phyloP scores from a whole-genome alignment of 345 rosid genomes.

The Clarkia xantiana region DNA sequence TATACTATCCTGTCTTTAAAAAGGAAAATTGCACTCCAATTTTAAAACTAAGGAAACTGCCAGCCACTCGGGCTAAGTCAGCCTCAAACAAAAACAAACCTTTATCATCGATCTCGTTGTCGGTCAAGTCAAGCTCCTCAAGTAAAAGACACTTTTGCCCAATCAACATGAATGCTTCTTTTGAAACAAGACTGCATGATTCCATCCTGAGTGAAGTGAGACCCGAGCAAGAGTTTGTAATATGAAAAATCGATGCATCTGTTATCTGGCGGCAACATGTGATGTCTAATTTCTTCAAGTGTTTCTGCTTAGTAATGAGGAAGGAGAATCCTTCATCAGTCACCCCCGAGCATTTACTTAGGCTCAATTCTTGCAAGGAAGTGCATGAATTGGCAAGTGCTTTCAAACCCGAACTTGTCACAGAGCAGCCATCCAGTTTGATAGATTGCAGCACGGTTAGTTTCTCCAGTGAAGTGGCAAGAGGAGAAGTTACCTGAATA shows the following conservation, averaged over 20 bases:
- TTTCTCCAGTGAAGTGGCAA: slow-evolving; percentile 33
- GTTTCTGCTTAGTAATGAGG: slow-evolving; percentile 30
- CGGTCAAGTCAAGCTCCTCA: slow-evolving; percentile 68
- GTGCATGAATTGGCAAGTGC: slow-evolving; percentile 30
- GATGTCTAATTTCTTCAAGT: slow-evolving; percentile 45
- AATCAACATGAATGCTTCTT: slow-evolving; percentile 46
- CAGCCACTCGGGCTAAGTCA: too few relatives aligned
- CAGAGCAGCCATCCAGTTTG: slow-evolving; percentile 43
- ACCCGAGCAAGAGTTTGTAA: slow-evolving; percentile 29
- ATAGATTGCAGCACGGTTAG: slow-evolving; percentile 38
- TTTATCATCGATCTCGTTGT: slow-evolving; percentile 58
- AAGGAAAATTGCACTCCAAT: too few relatives aligned
- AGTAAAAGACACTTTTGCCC: slow-evolving; percentile 39
- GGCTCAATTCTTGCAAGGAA: slow-evolving; percentile 38
- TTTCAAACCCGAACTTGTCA: slow-evolving; percentile 37
- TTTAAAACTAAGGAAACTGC: too few relatives aligned
- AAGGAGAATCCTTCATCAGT: slow-evolving; percentile 53
- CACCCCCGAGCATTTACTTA: slow-evolving; percentile 57
- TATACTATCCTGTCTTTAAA: too few relatives aligned
- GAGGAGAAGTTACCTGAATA: slow-evolving; percentile 40
- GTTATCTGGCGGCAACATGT: slow-evolving; percentile 62
- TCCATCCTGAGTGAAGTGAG: slow-evolving; percentile 54
- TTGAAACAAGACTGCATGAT: slow-evolving; percentile 40
- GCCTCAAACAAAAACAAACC: slow-evolving; percentile 30
- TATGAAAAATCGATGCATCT: slow-evolving; percentile 31